Evolutionary conservation across 2,329 filamentous ascomycete species (phyloP).

Genomic region (Xylariomycetidae sp.): DNA sequence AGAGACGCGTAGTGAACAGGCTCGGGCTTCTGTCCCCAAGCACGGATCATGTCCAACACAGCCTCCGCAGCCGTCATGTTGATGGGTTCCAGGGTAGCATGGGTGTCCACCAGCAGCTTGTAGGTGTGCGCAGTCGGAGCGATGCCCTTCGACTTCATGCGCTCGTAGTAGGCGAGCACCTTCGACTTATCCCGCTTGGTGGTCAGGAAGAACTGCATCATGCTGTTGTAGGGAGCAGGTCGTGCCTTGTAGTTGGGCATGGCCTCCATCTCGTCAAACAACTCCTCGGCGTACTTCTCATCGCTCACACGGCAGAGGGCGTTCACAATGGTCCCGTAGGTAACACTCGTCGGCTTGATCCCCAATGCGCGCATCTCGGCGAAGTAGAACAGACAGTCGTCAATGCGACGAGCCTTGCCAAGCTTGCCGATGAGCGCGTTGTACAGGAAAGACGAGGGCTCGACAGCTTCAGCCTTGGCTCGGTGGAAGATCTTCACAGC

Average conservation of each 20-base stretch:
- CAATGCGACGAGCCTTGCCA: conserved; percentile 93
- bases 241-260: conserved; percentile 99
- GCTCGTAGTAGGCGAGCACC: conserved; percentile 89
- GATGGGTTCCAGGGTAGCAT: conserved; percentile 88
- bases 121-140: conserved; percentile 91
- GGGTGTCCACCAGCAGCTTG: conserved; percentile 92
- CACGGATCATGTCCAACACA: conserved; percentile 72
- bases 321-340: conserved; percentile 97
- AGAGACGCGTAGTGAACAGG: conserved; percentile 93
- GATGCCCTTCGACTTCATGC: conserved; percentile 84
- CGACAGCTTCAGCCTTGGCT: conserved; percentile 86
- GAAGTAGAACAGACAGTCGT: conserved; percentile 97
- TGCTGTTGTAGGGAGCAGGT: conserved; percentile 94
- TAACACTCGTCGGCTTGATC: conserved; percentile 93
- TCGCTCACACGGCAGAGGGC: conserved; percentile 95
- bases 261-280: conserved; percentile 98
- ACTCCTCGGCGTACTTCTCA: conserved; percentile 93
- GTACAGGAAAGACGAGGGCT: conserved; percentile 95
- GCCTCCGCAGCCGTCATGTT: conserved; percentile 82
- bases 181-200: conserved; percentile 95
- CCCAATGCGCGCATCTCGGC: conserved; percentile 91
- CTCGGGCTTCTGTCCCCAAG: conserved; percentile 70
- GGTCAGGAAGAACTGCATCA: conserved; percentile 99
- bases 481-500: conserved; percentile 96
- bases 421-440: conserved; percentile 98